Conservation (phyloP, 345 rosid species). For the Lepidium sativum region DNA sequence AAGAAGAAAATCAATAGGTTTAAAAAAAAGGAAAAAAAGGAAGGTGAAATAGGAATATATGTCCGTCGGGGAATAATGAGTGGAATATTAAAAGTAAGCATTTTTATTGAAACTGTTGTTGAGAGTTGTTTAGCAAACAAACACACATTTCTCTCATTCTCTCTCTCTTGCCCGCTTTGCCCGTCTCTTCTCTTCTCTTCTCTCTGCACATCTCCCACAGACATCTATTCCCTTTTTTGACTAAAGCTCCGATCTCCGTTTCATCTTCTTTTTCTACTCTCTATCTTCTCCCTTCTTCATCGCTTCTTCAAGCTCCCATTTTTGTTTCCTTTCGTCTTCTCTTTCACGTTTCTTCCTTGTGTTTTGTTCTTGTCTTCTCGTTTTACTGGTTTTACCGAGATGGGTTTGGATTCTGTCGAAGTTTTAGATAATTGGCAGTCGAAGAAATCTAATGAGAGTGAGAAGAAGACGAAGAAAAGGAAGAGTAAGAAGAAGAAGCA, state of each 20-base stretch:
- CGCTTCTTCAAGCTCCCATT: neutral
- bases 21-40: neutral
- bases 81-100: neutral
- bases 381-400: neutral
- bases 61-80: neutral
- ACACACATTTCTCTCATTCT: conserved; percentile 7
- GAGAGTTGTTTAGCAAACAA: conserved; percentile 21
- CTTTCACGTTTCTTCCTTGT: neutral
- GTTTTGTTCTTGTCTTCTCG: too few relatives aligned
- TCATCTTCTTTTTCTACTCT: neutral
- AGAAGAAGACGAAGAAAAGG: conserved; percentile 24
- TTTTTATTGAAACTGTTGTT: conserved; percentile 4
- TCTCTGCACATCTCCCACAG: conserved; percentile 10
- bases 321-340: too few relatives aligned
- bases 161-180: conserved; percentile 16
- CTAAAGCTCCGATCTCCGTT: conserved; percentile 14
- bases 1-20: neutral
- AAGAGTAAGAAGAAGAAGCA: conserved; percentile 36
- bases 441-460: conserved; percentile 12
- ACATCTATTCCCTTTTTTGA: conserved; percentile 28
- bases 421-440: conserved; percentile 14
- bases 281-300: too few relatives aligned
- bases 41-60: neutral
- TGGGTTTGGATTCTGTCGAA: conserved; percentile 24
- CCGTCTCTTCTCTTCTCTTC: conserved; percentile 13